Conservation (phyloP, 345 rosid species). For the Dovyalis caffra region DNA sequence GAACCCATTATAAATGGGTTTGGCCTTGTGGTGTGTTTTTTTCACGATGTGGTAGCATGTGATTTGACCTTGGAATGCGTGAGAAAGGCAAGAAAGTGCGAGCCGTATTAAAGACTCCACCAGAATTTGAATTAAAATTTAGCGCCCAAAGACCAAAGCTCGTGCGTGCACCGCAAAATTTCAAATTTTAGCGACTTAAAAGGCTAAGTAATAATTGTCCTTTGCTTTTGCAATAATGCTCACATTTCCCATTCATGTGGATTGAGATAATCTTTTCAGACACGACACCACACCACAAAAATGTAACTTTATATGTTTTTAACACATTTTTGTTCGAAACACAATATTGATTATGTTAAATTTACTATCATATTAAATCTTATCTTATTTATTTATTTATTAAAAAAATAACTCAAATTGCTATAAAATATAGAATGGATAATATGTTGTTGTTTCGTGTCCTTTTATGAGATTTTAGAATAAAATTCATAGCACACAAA, state of each 20-base stretch:
- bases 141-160: conserved; percentile 29
- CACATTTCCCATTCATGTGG: background rate
- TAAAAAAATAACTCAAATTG: too few species aligned
- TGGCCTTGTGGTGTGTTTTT: background rate
- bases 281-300: too few species aligned
- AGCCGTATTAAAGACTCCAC: background rate
- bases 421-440: too few species aligned
- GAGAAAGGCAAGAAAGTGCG: background rate
- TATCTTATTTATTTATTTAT: too few species aligned
- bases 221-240: background rate
- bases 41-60: background rate
- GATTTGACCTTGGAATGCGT: background rate
- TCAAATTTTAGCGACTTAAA: conserved; percentile 22
- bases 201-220: background rate
- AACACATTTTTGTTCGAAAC: too few species aligned
- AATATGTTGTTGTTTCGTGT: too few species aligned
- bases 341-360: too few species aligned
- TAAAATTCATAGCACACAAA: too few species aligned
- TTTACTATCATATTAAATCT: too few species aligned
- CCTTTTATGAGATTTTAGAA: too few species aligned
- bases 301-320: too few species aligned
- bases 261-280: too few species aligned
- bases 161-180: background rate
- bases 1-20: background rate
- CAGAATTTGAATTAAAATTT: conserved; percentile 21